Conservation (phyloP, 2,329 filamentous ascomycete species). For the Sarocladium oryzae region DNA sequence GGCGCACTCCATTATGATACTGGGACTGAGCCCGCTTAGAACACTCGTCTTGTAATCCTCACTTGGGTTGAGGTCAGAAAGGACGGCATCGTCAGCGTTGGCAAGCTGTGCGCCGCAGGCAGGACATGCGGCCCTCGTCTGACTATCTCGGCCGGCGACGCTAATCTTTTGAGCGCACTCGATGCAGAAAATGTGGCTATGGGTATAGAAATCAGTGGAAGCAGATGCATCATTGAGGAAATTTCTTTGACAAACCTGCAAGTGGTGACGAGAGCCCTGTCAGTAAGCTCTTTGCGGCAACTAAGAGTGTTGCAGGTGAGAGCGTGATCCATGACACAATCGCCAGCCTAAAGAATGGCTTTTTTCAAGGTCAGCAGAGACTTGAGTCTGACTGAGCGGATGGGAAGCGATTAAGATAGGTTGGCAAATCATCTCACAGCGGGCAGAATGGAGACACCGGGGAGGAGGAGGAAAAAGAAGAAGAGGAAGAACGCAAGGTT, state of each 20-base stretch:
- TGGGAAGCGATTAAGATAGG: too few species aligned
- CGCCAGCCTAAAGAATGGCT: too few species aligned
- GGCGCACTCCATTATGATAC: constrained; percentile 79
- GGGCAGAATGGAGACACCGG: too few species aligned
- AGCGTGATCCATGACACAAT: constrained; percentile 58
- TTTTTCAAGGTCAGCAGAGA: too few species aligned
- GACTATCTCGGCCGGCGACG: constrained; percentile 39
- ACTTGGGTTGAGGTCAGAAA: constrained; percentile 65
- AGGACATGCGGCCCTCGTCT: constrained; percentile 54
- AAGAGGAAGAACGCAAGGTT: too few species aligned
- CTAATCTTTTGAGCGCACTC: constrained; percentile 62
- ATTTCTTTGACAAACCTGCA: constrained; percentile 56
- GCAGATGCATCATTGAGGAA: not conserved
- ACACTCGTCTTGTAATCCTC: constrained; percentile 90
- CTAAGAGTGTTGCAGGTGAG: constrained; percentile 75
- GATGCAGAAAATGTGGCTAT: constrained; percentile 78
- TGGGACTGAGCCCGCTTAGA: constrained; percentile 74
- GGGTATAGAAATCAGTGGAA: not conserved
- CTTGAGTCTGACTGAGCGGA: too few species aligned
- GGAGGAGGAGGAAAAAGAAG: too few species aligned
- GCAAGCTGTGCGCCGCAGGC: constrained; percentile 64
- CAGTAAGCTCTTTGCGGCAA: constrained; percentile 63
- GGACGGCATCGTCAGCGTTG: constrained; percentile 68
- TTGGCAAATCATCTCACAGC: too few species aligned
- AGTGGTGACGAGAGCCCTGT: constrained; percentile 76